phyloP scores from a whole-genome alignment of 2,329 filamentous ascomycete genomes.

The Penicillium psychrosexuale region DNA sequence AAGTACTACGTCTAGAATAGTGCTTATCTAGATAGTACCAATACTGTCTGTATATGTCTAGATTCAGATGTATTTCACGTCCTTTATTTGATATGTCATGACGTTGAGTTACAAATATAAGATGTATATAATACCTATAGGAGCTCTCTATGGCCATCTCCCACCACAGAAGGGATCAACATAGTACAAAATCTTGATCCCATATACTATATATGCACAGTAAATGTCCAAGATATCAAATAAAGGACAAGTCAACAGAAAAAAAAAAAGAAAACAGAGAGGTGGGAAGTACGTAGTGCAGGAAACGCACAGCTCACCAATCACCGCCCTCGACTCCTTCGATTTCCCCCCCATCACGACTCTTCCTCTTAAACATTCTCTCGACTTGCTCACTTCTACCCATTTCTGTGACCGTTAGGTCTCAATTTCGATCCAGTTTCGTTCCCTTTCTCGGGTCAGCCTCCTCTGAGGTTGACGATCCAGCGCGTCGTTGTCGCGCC shows the following conservation, averaged over 20 bases:
- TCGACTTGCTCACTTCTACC: constrained; percentile 3
- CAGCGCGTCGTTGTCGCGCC: constrained; percentile 27
- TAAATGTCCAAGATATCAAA: neutral
- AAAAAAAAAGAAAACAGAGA: neutral
- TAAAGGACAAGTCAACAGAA: neutral
- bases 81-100: neutral
- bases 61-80: neutral
- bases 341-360: constrained; percentile 7
- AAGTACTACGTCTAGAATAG: neutral
- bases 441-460: constrained; percentile 8
- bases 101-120: neutral
- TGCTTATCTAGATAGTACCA: neutral
- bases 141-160: neutral
- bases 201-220: neutral
- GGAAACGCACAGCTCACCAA: constrained; percentile 22
- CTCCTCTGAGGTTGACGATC: constrained; percentile 20
- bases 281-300: constrained; percentile 7
- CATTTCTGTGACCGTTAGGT: constrained; percentile 1
- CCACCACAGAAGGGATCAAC: neutral
- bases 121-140: neutral
- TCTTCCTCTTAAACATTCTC: constrained; percentile 11
- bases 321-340: constrained; percentile 21
- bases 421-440: constrained; percentile 4
- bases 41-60: neutral
- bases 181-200: neutral